phyloP scores from a whole-genome alignment of 176 grass and related monocot species.

The Ensete glaucum region DNA sequence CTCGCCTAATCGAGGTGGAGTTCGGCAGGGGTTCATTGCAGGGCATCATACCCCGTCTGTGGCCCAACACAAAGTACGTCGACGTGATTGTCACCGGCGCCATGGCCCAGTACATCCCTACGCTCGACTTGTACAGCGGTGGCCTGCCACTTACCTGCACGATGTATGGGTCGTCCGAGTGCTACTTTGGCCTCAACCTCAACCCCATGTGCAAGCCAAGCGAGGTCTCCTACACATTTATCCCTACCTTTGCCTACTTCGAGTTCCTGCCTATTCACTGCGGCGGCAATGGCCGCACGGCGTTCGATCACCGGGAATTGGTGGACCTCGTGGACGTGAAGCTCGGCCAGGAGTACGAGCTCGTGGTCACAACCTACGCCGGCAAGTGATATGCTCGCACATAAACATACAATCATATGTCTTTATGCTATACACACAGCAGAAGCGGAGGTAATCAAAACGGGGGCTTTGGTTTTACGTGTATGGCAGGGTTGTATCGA shows the following conservation, averaged over 20 bases:
- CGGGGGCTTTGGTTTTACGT: not conserved
- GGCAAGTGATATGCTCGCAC: constrained; percentile 2
- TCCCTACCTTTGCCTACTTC: constrained; percentile 95
- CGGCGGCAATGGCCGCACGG: not conserved
- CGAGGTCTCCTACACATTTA: constrained; percentile 87
- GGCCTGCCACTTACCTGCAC: constrained; percentile 81
- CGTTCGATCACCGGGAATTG: constrained; percentile 35
- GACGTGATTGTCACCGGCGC: constrained; percentile 94
- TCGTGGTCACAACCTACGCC: constrained; percentile 60
- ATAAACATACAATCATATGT: not conserved
- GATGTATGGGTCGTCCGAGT: constrained; percentile 94
- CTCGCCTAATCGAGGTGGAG: constrained; percentile 53
- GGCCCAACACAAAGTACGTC: constrained; percentile 90
- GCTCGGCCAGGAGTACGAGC: constrained; percentile 55
- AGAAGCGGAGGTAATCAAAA: not conserved
- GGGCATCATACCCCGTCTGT: constrained; percentile 69
- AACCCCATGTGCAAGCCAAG: constrained; percentile 80
- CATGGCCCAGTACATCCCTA: constrained; percentile 98
- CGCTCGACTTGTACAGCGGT: constrained; percentile 71
- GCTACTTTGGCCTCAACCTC: constrained; percentile 91
- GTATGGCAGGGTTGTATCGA: constrained; percentile 57
- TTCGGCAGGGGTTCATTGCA: constrained; percentile 61
- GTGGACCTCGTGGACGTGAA: constrained; percentile 48
- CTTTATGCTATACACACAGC: not conserved
- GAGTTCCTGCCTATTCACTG: constrained; percentile 52